Evolutionary conservation across 129 eudicot genomes (phyloP).

Genomic region (sunflower (Helianthus annuus)): DNA sequence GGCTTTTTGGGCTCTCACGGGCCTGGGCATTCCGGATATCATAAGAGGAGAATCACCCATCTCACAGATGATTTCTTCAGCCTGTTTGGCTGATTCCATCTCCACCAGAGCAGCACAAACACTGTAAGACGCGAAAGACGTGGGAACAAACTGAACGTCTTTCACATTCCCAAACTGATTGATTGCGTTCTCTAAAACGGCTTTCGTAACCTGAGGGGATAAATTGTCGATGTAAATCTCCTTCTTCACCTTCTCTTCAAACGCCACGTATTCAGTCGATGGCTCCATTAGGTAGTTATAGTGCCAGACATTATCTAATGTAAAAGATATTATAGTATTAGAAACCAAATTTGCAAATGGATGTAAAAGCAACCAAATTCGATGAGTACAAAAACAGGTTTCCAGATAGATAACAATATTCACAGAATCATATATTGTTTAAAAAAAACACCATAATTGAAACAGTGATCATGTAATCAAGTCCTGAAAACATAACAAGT

Average conservation of each 20-base stretch:
- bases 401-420: not conserved
- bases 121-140: constrained; percentile 28
- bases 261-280: not conserved
- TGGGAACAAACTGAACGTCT: constrained; percentile 51
- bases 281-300: constrained; percentile 11
- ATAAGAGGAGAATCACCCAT: too few species aligned
- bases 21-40: too few species aligned
- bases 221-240: constrained; percentile 69
- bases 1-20: too few species aligned
- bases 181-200: constrained; percentile 58
- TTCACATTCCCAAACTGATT: constrained; percentile 60
- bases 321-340: not conserved
- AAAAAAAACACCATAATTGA: too few species aligned
- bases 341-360: too few species aligned
- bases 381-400: not conserved
- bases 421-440: not conserved
- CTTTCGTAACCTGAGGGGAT: constrained; percentile 52
- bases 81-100: too few species aligned
- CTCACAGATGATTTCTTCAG: too few species aligned
- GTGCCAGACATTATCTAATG: not conserved
- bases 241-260: constrained; percentile 51
- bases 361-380: too few species aligned
- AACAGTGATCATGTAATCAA: too few species aligned
- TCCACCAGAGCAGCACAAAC: constrained; percentile 32
- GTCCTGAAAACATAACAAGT: too few species aligned